Base-by-base conservation (phyloP, 2,329 filamentous ascomycete genomes). In the Exophiala mesophila region DNA sequence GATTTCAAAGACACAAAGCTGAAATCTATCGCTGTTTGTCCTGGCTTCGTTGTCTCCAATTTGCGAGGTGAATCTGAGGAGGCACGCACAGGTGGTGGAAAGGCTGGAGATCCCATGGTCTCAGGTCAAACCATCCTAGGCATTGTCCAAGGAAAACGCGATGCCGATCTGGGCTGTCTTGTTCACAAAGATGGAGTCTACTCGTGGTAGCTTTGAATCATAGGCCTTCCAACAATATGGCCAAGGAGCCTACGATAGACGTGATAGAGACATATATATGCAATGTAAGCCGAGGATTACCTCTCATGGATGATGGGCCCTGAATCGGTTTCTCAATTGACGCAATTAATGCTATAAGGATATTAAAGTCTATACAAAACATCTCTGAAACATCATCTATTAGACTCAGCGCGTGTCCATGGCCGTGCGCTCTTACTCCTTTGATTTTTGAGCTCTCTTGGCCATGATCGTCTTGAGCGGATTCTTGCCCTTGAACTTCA, bases 21-120 rank as follows among this genome's bases (percentile, higher is more conserved):
- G 19, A 76, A 74, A 49, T 67, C 74, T 0, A 75, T 67, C 49
- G 58, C 53, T 1, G 62, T 72, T 2, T 63, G 61, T 44, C 71
- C 71, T 1, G 71, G 72, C 0, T 64, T 72, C 39, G 55, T 73
- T 44, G 70, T 68, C 1, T 74, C 70, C 1, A 61, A 61, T 3
- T 44, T 73, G 19, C 63, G 59, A 6, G 65, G 64, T 0, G 36
- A 62, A 38, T 53, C 49, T 1, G 57, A 58, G 35, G 44, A 62
- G 32, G 23, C 64, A 40, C 61, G 57, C 52, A 57, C 62, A 44
- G 34, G 28, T 8, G 17, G 37, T 10, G 47, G 47, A 6, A n/a
- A 36, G 12, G 44, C 47, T 4, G 36, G 39, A 18, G 33, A 69
- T 53, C 63, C 68, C 0, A 42, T 41, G 3, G 44, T 63, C n/a